A percentile compares a stretch with the other conserved stretches of the same genome.
phyloP scores from a whole-genome alignment of 352 stramenopile species.

The Globisporangium perplexum region DNA sequence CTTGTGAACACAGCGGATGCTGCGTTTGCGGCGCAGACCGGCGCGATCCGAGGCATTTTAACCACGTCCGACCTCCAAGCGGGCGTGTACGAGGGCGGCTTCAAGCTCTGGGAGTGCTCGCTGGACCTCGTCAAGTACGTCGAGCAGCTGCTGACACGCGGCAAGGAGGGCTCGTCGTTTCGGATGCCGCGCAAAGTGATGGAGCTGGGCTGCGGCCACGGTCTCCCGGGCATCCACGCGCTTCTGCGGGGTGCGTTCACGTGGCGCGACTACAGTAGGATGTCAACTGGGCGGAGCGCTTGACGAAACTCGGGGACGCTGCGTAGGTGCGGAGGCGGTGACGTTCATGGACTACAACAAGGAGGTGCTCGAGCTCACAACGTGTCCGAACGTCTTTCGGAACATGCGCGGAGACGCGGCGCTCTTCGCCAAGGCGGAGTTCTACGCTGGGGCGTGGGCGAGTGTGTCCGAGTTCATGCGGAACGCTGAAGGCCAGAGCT shows the following conservation, averaged over 20 bases:
- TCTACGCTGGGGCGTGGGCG: slow-evolving; percentile 74
- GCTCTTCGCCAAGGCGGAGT: slow-evolving; percentile 36
- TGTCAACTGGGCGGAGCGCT: neutral
- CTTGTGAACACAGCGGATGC: slow-evolving; percentile 58
- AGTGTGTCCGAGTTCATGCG: slow-evolving; percentile 56
- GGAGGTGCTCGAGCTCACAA: slow-evolving; percentile 82
- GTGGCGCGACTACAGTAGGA: neutral
- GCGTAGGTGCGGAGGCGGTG: slow-evolving; percentile 46
- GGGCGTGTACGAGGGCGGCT: slow-evolving; percentile 82
- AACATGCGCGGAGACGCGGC: slow-evolving; percentile 27
- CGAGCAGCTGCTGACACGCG: slow-evolving; percentile 17
- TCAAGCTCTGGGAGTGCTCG: slow-evolving; percentile 84
- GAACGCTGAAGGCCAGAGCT: slow-evolving; percentile 20
- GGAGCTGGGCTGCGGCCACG: slow-evolving; percentile 79
- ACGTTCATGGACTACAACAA: slow-evolving; percentile 88
- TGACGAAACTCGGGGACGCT: neutral
- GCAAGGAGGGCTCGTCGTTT: slow-evolving; percentile 6
- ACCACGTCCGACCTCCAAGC: slow-evolving; percentile 70
- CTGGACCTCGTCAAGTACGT: slow-evolving; percentile 65
- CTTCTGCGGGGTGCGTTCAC: slow-evolving; percentile 41
- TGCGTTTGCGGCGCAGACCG: slow-evolving; percentile 44
- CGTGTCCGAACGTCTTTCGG: slow-evolving; percentile 63
- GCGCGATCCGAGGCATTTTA: slow-evolving; percentile 57
- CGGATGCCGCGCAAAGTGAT: slow-evolving; percentile 36
- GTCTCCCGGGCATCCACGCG: slow-evolving; percentile 68